Conservation (phyloP, 2,329 filamentous ascomycete genomes). For the Hortaea sp. region DNA sequence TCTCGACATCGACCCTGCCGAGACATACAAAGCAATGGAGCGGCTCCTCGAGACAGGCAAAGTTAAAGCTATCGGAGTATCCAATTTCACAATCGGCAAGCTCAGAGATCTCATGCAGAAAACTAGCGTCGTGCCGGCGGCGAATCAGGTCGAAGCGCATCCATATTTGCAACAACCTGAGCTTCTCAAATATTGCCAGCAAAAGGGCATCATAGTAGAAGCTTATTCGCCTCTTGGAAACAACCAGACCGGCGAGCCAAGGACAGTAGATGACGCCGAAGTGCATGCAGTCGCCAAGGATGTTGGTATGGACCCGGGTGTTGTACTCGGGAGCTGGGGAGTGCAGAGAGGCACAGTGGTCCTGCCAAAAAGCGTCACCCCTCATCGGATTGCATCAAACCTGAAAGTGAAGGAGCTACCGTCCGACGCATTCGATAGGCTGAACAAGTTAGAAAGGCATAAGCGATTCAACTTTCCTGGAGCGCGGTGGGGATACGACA, state of each 20-base stretch:
- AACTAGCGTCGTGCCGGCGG: slow-evolving; percentile 52
- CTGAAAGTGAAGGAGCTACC: too few relatives aligned
- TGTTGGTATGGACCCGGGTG: slow-evolving; percentile 34
- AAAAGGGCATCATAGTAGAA: slow-evolving; percentile 42
- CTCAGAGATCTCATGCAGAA: slow-evolving; percentile 43
- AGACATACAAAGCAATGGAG: slow-evolving; percentile 60
- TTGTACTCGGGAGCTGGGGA: slow-evolving; percentile 41
- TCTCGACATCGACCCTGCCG: slow-evolving; percentile 17
- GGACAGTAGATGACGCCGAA: slow-evolving; percentile 32
- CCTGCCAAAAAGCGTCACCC: slow-evolving; percentile 45
- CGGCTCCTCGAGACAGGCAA: slow-evolving; percentile 50
- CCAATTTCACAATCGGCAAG: slow-evolving; percentile 54
- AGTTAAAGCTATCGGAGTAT: slow-evolving; percentile 63
- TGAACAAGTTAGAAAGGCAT: too few relatives aligned
- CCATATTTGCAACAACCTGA: slow-evolving; percentile 54
- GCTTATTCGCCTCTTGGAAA: slow-evolving; percentile 41
- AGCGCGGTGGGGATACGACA: too few relatives aligned
- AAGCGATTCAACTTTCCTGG: too few relatives aligned
- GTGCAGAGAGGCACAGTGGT: slow-evolving; percentile 38
- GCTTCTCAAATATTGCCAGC: slow-evolving; percentile 41
- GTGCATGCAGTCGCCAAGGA: slow-evolving; percentile 30
- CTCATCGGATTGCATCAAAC: too few relatives aligned
- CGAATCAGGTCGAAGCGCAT: slow-evolving; percentile 68
- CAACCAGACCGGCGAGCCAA: slow-evolving; percentile 41
- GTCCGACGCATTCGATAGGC: too few relatives aligned